Evolutionary conservation across 306 rosid genomes (phyloP).

Genomic region (Medicago ruthenica): DNA sequence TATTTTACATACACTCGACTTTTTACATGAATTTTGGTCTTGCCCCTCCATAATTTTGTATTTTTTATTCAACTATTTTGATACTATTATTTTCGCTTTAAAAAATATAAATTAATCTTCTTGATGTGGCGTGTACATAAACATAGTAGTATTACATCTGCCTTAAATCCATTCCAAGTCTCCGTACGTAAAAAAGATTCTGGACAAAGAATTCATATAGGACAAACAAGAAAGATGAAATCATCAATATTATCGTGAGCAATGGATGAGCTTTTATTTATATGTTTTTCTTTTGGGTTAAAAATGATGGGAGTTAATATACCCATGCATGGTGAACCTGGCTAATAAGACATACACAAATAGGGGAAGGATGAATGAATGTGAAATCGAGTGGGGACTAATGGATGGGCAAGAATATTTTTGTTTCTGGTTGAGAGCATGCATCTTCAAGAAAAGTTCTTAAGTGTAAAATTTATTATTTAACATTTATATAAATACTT

Average conservation of each 20-base stretch:
- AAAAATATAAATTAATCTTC: too few relatives aligned
- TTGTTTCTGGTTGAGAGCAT: constrained; percentile 66
- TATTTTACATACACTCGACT: too few relatives aligned
- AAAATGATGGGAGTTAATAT: constrained; percentile 18
- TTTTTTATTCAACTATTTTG: too few relatives aligned
- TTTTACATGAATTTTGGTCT: too few relatives aligned
- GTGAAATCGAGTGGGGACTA: constrained; percentile 48
- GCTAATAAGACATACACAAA: constrained; percentile 65
- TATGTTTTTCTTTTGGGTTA: neutral
- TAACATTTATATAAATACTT: neutral
- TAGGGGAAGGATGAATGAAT: constrained; percentile 44
- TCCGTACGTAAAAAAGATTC: neutral
- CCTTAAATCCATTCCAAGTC: constrained; percentile 12
- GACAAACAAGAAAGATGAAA: constrained; percentile 37
- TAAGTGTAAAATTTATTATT: neutral
- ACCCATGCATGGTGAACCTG: constrained; percentile 58
- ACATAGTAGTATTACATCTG: too few relatives aligned
- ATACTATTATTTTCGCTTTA: too few relatives aligned
- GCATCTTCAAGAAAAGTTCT: constrained; percentile 37
- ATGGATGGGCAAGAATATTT: constrained; percentile 41
- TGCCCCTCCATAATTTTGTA: too few relatives aligned
- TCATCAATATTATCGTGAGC: constrained; percentile 49
- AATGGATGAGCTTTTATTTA: constrained; percentile 22
- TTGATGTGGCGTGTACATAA: too few relatives aligned
- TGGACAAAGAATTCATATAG: constrained; percentile 27